Conservation (phyloP, 2,329 filamentous ascomycete genomes). For the Fusarium sp. region DNA sequence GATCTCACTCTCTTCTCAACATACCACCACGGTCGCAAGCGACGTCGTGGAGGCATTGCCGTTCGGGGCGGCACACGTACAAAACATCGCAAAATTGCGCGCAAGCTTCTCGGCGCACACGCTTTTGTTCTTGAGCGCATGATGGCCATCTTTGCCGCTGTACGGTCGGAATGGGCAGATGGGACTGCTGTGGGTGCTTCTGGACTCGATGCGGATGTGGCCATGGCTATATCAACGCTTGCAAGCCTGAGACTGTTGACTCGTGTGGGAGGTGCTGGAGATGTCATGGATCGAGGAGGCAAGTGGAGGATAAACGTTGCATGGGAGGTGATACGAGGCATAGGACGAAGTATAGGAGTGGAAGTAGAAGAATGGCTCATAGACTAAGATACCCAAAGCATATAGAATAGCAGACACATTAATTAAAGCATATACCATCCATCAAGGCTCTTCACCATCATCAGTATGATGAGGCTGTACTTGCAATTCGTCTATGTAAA, state of each 20-base stretch:
- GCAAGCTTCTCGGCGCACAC: conserved; percentile 81
- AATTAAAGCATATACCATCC: background rate
- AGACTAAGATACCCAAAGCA: conserved; percentile 60
- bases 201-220: conserved; percentile 67
- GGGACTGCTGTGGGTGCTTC: conserved; percentile 46
- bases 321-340: conserved; percentile 78
- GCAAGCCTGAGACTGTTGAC: conserved; percentile 77
- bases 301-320: conserved; percentile 84
- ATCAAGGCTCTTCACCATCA: conserved; percentile 4
- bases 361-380: conserved; percentile 83
- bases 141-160: conserved; percentile 80
- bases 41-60: conserved; percentile 62
- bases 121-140: conserved; percentile 83
- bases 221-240: conserved; percentile 77
- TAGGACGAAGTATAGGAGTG: conserved; percentile 81
- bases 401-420: background rate
- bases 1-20: conserved; percentile 83
- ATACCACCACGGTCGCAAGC: conserved; percentile 66
- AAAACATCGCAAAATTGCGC: conserved; percentile 78
- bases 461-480: conserved; percentile 5
- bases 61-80: conserved; percentile 51
- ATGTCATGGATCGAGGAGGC: conserved; percentile 75
- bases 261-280: conserved; percentile 71
- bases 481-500: conserved; percentile 37
- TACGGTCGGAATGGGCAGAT: conserved; percentile 68